Percentiles rank a stretch among this genome's conserved stretches.
phyloP scores from a whole-genome alignment of 352 stramenopile species.

The Globisporangium perplexum region DNA sequence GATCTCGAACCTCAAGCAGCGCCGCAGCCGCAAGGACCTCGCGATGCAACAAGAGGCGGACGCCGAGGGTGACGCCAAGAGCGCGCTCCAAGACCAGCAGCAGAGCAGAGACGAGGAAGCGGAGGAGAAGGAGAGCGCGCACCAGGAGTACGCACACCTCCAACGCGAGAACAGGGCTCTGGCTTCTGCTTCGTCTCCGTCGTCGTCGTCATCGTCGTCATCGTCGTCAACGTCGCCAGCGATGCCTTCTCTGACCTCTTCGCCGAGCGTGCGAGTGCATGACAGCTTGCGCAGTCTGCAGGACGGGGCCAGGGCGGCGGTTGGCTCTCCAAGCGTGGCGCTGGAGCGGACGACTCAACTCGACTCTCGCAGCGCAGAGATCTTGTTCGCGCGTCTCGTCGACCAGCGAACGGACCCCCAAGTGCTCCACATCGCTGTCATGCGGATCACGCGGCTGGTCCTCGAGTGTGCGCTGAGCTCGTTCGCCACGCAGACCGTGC shows the following conservation, averaged over 20 bases:
- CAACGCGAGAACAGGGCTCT: not conserved
- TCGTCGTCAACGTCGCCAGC: not conserved
- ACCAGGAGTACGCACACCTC: not conserved
- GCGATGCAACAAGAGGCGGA: constrained; percentile 37
- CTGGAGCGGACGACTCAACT: constrained; percentile 22
- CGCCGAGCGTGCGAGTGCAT: not conserved
- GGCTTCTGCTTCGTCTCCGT: not conserved
- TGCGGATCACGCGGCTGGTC: constrained; percentile 39
- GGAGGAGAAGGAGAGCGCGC: not conserved
- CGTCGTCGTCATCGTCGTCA: not conserved
- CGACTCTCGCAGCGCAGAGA: constrained; percentile 21
- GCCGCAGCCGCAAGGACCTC: constrained; percentile 34
- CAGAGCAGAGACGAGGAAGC: not conserved
- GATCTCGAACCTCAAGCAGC: constrained; percentile 69
- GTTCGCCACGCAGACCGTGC: constrained; percentile 24
- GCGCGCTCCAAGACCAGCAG: not conserved
- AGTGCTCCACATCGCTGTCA: constrained; percentile 29
- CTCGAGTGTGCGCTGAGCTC: constrained; percentile 42
- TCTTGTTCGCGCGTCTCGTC: constrained; percentile 36
- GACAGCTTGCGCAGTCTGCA: not conserved
- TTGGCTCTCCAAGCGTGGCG: constrained; percentile 23
- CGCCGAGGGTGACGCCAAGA: not conserved
- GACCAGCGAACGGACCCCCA: constrained; percentile 23
- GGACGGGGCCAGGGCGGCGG: not conserved
- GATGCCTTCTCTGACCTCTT: not conserved